Conservation (phyloP, 2,329 filamentous ascomycete species). For the Fusarium albidum region DNA sequence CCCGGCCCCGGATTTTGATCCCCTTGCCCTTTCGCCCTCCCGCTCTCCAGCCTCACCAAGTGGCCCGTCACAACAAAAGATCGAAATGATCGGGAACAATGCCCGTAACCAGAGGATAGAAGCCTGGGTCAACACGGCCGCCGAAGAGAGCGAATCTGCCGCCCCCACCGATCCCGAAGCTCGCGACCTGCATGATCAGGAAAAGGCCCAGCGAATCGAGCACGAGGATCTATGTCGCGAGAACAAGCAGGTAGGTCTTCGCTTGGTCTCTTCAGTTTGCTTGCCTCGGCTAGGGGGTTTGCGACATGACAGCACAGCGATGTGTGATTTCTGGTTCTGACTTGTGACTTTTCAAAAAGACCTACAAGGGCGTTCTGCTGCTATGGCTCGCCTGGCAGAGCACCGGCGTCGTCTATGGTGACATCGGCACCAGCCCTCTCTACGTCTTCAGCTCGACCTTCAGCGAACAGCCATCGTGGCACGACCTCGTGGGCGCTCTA, state of each 20-base stretch:
- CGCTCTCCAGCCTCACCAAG: slow-evolving; percentile 34
- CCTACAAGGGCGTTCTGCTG: slow-evolving; percentile 39
- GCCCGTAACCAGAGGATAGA: slow-evolving; percentile 40
- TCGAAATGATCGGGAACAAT: slow-evolving; percentile 39
- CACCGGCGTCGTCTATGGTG: slow-evolving; percentile 73
- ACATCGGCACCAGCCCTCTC: slow-evolving; percentile 73
- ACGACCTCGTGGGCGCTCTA: slow-evolving; percentile 69
- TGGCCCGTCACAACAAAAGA: slow-evolving; percentile 26
- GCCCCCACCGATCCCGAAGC: slow-evolving; percentile 37
- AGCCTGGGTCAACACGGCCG: slow-evolving; percentile 31
- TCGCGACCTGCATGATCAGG: slow-evolving; percentile 40
- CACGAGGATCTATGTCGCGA: slow-evolving; percentile 40
- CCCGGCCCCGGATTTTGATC: slow-evolving; percentile 23
- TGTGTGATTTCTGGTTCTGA: slow-evolving; percentile 15
- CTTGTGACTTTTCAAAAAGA: slow-evolving; percentile 26
- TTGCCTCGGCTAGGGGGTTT: not conserved
- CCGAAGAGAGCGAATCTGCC: slow-evolving; percentile 36
- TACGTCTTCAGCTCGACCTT: slow-evolving; percentile 78
- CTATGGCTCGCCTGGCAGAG: slow-evolving; percentile 69
- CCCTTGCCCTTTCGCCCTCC: slow-evolving; percentile 16
- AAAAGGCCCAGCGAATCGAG: slow-evolving; percentile 42
- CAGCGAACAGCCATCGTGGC: slow-evolving; percentile 59
- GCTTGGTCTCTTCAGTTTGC: not conserved
- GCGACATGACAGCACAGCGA: not conserved
- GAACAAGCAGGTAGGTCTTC: slow-evolving; percentile 40